Evolutionary conservation across 225 moss, liverwort and hornwort genomes (phyloP).

Genomic region (Pseudisothecium myosuroides): DNA sequence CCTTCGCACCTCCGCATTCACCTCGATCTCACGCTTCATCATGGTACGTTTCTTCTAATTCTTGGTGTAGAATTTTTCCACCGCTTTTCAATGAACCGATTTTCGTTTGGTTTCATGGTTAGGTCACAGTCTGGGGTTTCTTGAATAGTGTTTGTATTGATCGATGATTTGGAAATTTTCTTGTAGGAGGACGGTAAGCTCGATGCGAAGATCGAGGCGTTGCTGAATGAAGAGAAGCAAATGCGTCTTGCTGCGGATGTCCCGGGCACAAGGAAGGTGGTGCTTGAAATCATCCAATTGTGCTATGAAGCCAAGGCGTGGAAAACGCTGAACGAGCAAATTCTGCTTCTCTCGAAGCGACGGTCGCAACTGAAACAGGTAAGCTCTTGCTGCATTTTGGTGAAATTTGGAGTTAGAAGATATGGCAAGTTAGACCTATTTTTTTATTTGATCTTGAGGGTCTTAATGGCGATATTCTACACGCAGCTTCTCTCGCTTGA

Average conservation of each 20-base stretch:
- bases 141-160: background rate
- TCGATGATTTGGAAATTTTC: background rate
- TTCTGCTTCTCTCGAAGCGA: slow-evolving; percentile 87
- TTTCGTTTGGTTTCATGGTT: background rate
- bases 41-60: background rate
- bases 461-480: background rate
- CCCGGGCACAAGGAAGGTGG: slow-evolving; percentile 74
- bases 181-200: slow-evolving; percentile 61
- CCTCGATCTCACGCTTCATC: background rate
- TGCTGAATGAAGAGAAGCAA: slow-evolving; percentile 92
- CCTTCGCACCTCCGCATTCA: background rate
- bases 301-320: slow-evolving; percentile 88
- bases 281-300: slow-evolving; percentile 72
- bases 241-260: slow-evolving; percentile 92
- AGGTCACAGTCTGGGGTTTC: slow-evolving; percentile 20
- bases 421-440: background rate
- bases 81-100: background rate
- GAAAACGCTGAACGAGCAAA: slow-evolving; percentile 96
- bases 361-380: slow-evolving; percentile 97
- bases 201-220: slow-evolving; percentile 62
- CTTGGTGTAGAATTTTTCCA: background rate
- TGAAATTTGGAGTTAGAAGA: background rate
- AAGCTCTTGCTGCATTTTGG: background rate
- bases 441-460: background rate
- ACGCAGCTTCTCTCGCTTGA: background rate